Percentiles rank a stretch among this genome's conserved stretches.
These are phyloP conservation scores for Tolypocladium amazonense DNA, from an alignment of 2,329 filamentous ascomycete genomes.

Conservation along the genomic window DNA sequence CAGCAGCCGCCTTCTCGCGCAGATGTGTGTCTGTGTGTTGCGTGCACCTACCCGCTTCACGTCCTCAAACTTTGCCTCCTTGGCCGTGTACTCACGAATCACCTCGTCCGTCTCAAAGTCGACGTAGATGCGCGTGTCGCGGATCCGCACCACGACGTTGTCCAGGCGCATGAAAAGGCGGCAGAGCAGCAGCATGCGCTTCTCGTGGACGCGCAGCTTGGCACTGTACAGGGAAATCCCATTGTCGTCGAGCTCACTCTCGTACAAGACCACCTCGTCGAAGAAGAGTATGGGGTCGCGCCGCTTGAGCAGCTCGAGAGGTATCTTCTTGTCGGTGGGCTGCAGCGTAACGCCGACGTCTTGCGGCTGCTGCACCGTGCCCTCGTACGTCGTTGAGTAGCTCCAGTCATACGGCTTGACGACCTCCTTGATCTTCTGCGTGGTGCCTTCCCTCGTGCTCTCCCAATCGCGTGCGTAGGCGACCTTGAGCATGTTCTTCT, in stretches of 20 bases:
- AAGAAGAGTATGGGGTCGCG: constrained; percentile 94
- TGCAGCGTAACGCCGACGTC: neutral
- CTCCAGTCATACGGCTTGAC: constrained; percentile 98
- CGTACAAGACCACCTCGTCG: constrained; percentile 91
- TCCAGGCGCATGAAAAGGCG: constrained; percentile 91
- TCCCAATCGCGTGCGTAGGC: constrained; percentile 85
- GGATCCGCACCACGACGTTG: constrained; percentile 74
- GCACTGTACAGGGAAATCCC: constrained; percentile 83
- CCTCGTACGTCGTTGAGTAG: constrained; percentile 81
- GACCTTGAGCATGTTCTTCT: constrained; percentile 81
- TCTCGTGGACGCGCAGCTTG: constrained; percentile 89
- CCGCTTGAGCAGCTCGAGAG: constrained; percentile 74
- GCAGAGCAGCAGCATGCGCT: constrained; percentile 71
- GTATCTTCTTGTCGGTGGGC: constrained; percentile 45
- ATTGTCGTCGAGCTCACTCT: constrained; percentile 96
- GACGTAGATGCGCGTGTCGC: constrained; percentile 85
- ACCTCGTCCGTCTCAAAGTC: constrained; percentile 75
- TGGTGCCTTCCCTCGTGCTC: constrained; percentile 57
- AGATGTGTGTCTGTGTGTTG: neutral
- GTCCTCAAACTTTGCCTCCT: constrained; percentile 70
- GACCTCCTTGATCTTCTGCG: constrained; percentile 82
- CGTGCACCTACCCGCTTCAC: constrained; percentile 54
- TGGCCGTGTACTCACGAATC: constrained; percentile 81
- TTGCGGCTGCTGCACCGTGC: constrained; percentile 41
- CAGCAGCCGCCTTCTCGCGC: neutral